Base-by-base conservation (phyloP, 495 filamentous ascomycete species). In the Penicillium simplicissimum region DNA sequence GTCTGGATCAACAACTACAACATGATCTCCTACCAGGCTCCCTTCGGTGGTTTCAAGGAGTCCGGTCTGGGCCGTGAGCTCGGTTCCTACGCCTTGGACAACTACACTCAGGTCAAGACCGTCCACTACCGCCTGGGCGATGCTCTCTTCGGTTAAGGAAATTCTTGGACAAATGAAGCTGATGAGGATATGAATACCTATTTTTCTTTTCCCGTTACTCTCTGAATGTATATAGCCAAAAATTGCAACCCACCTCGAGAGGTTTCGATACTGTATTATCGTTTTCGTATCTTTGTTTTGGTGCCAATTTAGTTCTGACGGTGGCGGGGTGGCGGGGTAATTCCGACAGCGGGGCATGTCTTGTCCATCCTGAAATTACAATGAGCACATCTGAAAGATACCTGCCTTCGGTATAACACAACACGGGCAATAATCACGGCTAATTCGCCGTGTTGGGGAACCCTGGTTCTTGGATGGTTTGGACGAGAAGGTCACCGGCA, bases 1-100 rank as follows among this genome's bases (percentile, higher is more conserved):
- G 91, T 97, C 68, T 98, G 95, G 95, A 87, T 97, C 70, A 97
- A 97, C 85, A 87, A 77, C 75, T 96, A 92, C 78, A 98, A 98
- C 82, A 76, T 90, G 70, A 83, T 97, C 53, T 85, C 89, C 74
- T 88, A 91, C 79, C 87, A 90, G 74, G 74, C 85, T 67, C 92
- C 93, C 48, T 96, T 97, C 74, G 93, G 93, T 76, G 93, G 93
- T 49, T 98, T 83, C 87, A 96, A 96, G 87, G 85, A 92, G 80
- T 91, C 87, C 38, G 96, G 95, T 78, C 87, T 97, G 57, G 95
- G 95, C 59, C 90, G 95, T 67, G 95, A 98, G 79, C 83, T 98
- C 37, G 95, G 95, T 64, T 92, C 96, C 82, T 93, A 89, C 55
- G 95, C 93, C 8, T 77, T 98, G 52, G 88, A 88, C 60, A 96